Percentiles rank a stretch among this genome's conserved stretches.
Evolutionary conservation across 495 filamentous ascomycete species (phyloP).

Genomic region (Letharia lupina): DNA sequence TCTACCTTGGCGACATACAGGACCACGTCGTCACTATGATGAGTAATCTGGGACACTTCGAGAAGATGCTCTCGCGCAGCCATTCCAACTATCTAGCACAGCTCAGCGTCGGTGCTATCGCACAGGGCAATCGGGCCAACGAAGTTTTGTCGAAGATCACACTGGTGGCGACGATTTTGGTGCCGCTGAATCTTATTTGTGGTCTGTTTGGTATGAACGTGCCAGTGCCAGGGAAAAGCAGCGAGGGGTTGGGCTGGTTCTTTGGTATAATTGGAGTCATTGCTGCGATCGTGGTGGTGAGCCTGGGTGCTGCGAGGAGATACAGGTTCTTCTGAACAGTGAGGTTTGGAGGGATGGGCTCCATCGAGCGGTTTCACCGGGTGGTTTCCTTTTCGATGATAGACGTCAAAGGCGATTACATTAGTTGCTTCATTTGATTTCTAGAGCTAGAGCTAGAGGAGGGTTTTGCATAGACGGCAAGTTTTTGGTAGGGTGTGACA

Average conservation of each 20-base stretch:
- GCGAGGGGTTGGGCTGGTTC: conserved; percentile 57
- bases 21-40: conserved; percentile 99
- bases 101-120: conserved; percentile 80
- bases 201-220: conserved; percentile 99
- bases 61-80: conserved; percentile 93
- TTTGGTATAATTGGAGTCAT: conserved; percentile 71
- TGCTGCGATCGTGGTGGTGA: conserved; percentile 47
- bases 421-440: background rate
- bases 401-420: background rate
- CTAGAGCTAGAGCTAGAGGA: background rate
- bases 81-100: conserved; percentile 96
- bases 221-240: conserved; percentile 57
- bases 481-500: background rate
- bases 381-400: background rate
- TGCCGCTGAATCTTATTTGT: conserved; percentile 92
- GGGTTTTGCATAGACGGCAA: background rate
- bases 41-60: conserved; percentile 87
- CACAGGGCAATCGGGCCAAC: conserved; percentile 71
- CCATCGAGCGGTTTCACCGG: background rate
- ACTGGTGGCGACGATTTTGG: conserved; percentile 86
- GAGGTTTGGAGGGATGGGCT: background rate
- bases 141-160: conserved; percentile 88
- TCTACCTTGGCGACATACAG: conserved; percentile 94
- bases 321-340: conserved; percentile 36
- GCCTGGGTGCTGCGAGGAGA: conserved; percentile 40